Percentiles rank a stretch among this genome's conserved stretches.
Conservation (phyloP, 1,139 yeast species). For the Yamadazyma dushanensis region DNA sequence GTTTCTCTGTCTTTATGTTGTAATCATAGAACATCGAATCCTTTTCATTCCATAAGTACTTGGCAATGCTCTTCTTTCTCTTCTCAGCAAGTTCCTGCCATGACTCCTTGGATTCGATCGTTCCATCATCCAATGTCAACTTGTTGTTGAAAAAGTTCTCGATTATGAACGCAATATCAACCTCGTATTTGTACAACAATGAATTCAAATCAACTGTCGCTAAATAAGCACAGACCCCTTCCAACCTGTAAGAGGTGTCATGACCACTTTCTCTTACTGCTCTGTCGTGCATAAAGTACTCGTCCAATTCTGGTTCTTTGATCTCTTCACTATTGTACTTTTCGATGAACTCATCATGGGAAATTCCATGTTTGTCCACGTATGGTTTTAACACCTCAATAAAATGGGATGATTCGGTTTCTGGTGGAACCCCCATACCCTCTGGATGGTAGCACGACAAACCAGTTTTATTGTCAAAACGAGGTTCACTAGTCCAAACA, state of each 20-base stretch:
- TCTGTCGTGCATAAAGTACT: conserved; percentile 86
- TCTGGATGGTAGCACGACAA: conserved; percentile 89
- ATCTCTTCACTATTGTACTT: conserved; percentile 69
- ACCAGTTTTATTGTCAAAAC: conserved; percentile 75
- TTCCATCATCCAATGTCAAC: conserved; percentile 30
- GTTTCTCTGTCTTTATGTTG: conserved; percentile 57
- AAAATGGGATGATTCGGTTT: conserved; percentile 91
- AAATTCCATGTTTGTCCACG: conserved; percentile 58
- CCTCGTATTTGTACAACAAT: conserved; percentile 84
- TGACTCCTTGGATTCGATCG: conserved; percentile 47
- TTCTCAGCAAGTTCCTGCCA: conserved; percentile 62
- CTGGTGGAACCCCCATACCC: conserved; percentile 93
- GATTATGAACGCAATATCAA: conserved; percentile 73
- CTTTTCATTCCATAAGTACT: conserved; percentile 82
- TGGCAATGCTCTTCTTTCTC: conserved; percentile 60
- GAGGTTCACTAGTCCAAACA: conserved; percentile 78
- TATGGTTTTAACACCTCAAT: conserved; percentile 69
- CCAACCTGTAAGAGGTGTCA: conserved; percentile 88
- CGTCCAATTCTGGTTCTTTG: conserved; percentile 77
- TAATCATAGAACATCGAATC: conserved; percentile 84
- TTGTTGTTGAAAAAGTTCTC: conserved; percentile 55
- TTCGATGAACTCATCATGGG: conserved; percentile 69
- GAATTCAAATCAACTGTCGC: conserved; percentile 92
- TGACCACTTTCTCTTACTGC: conserved; percentile 98
- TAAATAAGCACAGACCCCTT: conserved; percentile 83